Evolutionary conservation across 208 protist genomes (phyloP).

Genomic region (Sergeia podlipaevii): DNA sequence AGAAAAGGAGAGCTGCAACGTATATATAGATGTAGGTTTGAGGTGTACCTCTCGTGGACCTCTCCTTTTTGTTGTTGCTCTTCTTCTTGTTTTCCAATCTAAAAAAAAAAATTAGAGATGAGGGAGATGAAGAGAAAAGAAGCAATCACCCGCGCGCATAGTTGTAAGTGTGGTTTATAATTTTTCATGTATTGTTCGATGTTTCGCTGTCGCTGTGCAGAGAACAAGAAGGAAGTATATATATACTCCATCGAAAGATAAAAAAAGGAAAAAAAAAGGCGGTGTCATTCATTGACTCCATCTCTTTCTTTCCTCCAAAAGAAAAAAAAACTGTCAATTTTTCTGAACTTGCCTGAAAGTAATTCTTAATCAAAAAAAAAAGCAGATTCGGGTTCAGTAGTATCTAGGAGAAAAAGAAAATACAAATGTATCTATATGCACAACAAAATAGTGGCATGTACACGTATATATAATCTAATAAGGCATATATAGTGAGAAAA

Average conservation of each 20-base stretch:
- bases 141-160: too few species aligned
- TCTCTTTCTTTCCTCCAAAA: constrained; percentile 1
- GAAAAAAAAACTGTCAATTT: constrained; percentile 1
- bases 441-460: background rate
- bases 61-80: too few species aligned
- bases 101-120: constrained; percentile 3
- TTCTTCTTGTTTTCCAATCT: background rate
- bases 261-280: constrained; percentile 7
- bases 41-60: too few species aligned
- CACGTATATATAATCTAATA: background rate
- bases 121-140: too few species aligned
- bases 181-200: too few species aligned
- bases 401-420: constrained; percentile 2
- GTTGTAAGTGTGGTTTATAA: too few species aligned
- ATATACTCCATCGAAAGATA: too few species aligned
- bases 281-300: background rate
- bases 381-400: background rate
- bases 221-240: too few species aligned
- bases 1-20: too few species aligned
- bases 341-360: background rate
- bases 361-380: constrained; percentile 4
- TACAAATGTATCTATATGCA: background rate
- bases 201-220: too few species aligned
- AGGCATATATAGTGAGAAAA: too few species aligned
- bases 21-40: too few species aligned